Evolutionary conservation across 441 rosid genomes (phyloP), one percentile per base, ranked within the genome.

Genomic region (Erodium trifolium): DNA sequence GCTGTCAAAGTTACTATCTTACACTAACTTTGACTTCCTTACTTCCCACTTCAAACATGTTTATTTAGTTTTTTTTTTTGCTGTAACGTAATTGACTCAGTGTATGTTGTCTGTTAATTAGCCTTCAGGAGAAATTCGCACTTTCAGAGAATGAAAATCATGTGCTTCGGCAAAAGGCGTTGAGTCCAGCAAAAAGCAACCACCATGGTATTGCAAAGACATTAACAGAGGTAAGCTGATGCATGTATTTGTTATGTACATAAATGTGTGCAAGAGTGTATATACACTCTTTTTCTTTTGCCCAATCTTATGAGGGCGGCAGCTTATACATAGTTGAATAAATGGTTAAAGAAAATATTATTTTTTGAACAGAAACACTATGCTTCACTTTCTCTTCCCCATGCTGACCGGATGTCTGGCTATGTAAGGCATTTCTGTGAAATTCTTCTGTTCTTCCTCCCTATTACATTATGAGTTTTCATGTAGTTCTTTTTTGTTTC

Each of bases 131-230:
- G 76, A 94, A 87, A 82, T 87, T 92, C 68, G 80, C 92, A 37
- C 86, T 74, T 72, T 23, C 86, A 66, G 99, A 94, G 77, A 87
- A 89, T 75, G 99, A 94, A 82, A 94, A 92, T 81, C 96, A 78
- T 73, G 88, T 89, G 69, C 82, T 95, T 74, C 83, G 92, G 75
- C 96, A 90, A 81, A 92, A 86, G 70, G 84, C 96, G 41, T 70
- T 90, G 75, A 83, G 77, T 75, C 75, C 75, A 68, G 84, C 94
- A 13, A 88, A 79, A 72, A 80, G 78, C 74, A 80, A 73, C 71
- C 88, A 85, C 8, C 5, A 82, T 70, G 74, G 73, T 76, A 63
- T 82, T 67, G 69, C 77, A 68, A 88, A 85, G 77, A 70, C 87
- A 70, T 78, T 82, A 77, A 82, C 87, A 10, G 95, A 94, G 51